Evolutionary conservation across 1,284 basidiomycete genomes (phyloP), one percentile per base, ranked within the genome.

Genomic region (Thelephora terrestris): DNA sequence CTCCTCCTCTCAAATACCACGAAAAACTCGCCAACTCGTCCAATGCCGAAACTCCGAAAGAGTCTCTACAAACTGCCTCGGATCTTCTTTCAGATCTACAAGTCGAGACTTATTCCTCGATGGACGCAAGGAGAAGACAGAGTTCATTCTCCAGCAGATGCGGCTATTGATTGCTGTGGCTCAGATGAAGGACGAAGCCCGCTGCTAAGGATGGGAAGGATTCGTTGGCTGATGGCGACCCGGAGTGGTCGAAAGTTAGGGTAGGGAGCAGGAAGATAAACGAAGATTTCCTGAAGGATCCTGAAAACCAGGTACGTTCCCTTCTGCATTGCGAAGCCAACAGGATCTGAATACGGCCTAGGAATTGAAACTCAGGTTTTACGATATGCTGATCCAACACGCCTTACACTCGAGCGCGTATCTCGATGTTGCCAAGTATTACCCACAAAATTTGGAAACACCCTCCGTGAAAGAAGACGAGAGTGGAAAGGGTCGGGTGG

Each of bases 81-180:
- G 93, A 96, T 55, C 71, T 97, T 27, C 75, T 99, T 53, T 88
- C 87, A 46, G 96, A 99, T 48, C 80, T 99, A 1, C 93, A 97
- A 68, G 94, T 99, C 40, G 96, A 99, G 70, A 99, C 96, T 2
- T 99, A 98, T 63, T 96, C 93, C 21, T 92, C 89, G 12, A 98
- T 99, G 95, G 91, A 97, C 82, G 94, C 54, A 73, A 90, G 58
- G 96, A 99, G 68, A 99, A 99, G 75, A 96, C 91, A 9, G 92
- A 98, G 62, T 98, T 99, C 61, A 91, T 99, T 56, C 71, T 99
- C 38, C 95, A 99, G 67, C 96, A 99, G 66, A 99, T 99, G 93
- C 78, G 96, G 47, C 67, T 99, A 46, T 64, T 90, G 58, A 78
- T 86, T 45, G 71, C 76, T 27, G 76, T 90, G 23, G 86, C 87